Conservation (phyloP, 2,329 filamentous ascomycete genomes). For the Esteya vermicola region DNA sequence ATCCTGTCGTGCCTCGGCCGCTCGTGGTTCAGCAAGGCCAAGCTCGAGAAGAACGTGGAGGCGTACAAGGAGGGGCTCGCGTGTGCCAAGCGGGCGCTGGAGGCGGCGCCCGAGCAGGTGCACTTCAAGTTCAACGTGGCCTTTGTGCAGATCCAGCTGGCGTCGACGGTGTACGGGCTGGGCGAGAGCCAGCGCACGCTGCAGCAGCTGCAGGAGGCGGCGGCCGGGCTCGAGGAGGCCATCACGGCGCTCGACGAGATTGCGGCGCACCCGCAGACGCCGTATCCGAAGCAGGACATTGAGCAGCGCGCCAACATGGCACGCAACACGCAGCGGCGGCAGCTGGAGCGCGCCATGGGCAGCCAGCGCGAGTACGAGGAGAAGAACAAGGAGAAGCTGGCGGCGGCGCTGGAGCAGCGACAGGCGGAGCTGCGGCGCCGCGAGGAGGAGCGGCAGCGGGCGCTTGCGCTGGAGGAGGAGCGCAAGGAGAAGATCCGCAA, state of each 20-base stretch:
- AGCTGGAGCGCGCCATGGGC: constrained; percentile 73
- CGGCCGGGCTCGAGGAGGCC: constrained; percentile 64
- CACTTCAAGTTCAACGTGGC: constrained; percentile 97
- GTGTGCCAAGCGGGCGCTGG: constrained; percentile 57
- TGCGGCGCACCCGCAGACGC: constrained; percentile 50
- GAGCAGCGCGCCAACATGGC: constrained; percentile 97
- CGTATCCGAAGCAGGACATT: constrained; percentile 80
- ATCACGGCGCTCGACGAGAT: constrained; percentile 59
- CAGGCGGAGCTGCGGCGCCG: constrained; percentile 67
- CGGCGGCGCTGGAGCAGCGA: constrained; percentile 63
- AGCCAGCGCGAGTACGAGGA: constrained; percentile 85
- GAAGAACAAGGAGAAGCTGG: constrained; percentile 78
- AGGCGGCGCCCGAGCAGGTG: constrained; percentile 65
- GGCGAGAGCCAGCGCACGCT: constrained; percentile 64
- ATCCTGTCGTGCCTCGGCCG: constrained; percentile 78
- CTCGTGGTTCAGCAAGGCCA: constrained; percentile 72
- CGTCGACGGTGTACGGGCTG: constrained; percentile 62
- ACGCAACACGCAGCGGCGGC: constrained; percentile 82
- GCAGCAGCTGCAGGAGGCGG: constrained; percentile 67
- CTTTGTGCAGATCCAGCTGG: constrained; percentile 91
- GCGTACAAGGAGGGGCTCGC: constrained; percentile 42
- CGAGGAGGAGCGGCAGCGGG: constrained; percentile 60
- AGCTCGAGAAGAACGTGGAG: constrained; percentile 43
- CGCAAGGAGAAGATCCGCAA: constrained; percentile 70
- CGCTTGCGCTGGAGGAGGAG: constrained; percentile 56